Conservation (phyloP, 2,329 filamentous ascomycete genomes). For the Davidsoniella virescens region DNA sequence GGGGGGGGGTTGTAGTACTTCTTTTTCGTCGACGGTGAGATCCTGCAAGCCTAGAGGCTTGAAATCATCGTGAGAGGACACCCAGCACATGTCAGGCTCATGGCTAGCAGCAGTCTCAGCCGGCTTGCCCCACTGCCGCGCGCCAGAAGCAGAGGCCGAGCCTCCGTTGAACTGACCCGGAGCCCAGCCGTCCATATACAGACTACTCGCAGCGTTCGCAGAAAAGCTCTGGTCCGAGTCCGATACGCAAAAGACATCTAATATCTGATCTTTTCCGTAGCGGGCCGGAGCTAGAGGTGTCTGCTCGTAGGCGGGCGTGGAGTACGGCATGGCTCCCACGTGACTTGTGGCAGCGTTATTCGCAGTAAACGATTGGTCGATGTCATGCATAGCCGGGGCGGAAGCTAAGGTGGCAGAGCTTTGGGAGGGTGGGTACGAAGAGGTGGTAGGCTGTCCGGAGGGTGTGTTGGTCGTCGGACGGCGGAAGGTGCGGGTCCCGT, state of each 20-base stretch:
- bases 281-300: constrained; percentile 33
- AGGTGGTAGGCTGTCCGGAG: constrained; percentile 25
- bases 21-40: constrained; percentile 47
- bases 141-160: constrained; percentile 6
- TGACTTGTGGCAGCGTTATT: no score
- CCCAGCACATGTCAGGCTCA: constrained; percentile 90
- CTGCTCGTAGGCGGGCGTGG: background rate
- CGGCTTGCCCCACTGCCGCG: constrained; percentile 61
- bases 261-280: constrained; percentile 65
- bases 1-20: constrained; percentile 23
- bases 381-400: background rate
- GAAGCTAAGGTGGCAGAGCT: constrained; percentile 17
- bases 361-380: no score
- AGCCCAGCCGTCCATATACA: constrained; percentile 67
- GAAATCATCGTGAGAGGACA: constrained; percentile 45
- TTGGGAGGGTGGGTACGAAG: constrained; percentile 21
- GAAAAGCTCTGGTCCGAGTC: constrained; percentile 32
- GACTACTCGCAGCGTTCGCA: constrained; percentile 15
- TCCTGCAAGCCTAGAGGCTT: constrained; percentile 58
- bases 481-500: constrained; percentile 49
- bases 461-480: constrained; percentile 44
- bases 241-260: constrained; percentile 46
- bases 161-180: constrained; percentile 34
- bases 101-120: constrained; percentile 55
- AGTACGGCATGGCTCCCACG: background rate